phyloP scores from a whole-genome alignment of 2,329 filamentous ascomycete genomes.

The Colletotrichum cuscutae region DNA sequence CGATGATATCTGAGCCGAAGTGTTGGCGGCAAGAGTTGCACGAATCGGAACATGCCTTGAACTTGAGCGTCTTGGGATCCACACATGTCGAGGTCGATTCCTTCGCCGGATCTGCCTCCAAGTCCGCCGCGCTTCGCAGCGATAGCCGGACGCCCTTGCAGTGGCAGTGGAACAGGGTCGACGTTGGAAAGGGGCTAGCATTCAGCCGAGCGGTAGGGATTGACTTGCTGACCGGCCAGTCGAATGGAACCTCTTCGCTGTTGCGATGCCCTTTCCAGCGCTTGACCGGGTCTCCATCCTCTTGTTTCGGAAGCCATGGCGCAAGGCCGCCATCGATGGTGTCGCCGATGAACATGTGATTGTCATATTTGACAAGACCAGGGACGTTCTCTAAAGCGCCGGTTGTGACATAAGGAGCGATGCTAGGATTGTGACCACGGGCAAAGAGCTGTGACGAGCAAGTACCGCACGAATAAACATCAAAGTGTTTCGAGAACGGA shows the following conservation, averaged over 20 bases:
- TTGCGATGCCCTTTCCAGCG: conserved; percentile 41
- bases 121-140: conserved; percentile 44
- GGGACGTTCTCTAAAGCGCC: conserved; percentile 48
- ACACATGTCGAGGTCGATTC: conserved; percentile 53
- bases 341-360: conserved; percentile 59
- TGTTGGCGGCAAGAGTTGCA: conserved; percentile 59
- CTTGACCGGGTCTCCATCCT: conserved; percentile 39
- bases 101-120: conserved; percentile 40
- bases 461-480: conserved; percentile 52
- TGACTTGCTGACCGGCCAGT: conserved; percentile 42
- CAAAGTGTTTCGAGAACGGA: conserved; percentile 45
- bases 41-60: conserved; percentile 51
- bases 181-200: conserved; percentile 18
- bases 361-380: conserved; percentile 44
- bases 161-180: conserved; percentile 53
- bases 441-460: conserved; percentile 59
- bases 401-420: conserved; percentile 46
- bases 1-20: conserved; percentile 53
- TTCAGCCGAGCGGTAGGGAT: conserved; percentile 29
- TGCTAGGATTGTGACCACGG: conserved; percentile 23
- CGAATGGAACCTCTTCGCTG: conserved; percentile 40
- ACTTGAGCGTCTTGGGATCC: conserved; percentile 53
- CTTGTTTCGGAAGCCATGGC: conserved; percentile 52
- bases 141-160: conserved; percentile 58
- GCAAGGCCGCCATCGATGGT: conserved; percentile 63